Evolutionary conservation across 371 early-diverging fungal species (phyloP).

Genomic region (Fennellomyces sp.): DNA sequence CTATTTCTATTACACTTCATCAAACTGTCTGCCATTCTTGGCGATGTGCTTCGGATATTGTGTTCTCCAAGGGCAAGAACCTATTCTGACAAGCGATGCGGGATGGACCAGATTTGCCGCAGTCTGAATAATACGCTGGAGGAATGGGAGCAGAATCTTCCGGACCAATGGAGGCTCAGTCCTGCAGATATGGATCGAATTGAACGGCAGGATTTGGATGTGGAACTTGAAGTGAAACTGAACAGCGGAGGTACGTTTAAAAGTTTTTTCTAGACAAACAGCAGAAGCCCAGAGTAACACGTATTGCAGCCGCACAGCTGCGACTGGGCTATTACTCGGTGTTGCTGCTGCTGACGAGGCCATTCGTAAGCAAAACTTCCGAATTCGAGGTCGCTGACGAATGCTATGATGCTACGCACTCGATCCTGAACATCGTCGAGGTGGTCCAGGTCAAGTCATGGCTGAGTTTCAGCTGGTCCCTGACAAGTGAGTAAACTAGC

Average conservation of each 20-base stretch:
- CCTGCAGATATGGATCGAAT: constrained; percentile 21
- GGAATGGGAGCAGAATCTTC: constrained; percentile 31
- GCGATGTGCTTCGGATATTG: constrained; percentile 33
- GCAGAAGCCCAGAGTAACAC: neutral
- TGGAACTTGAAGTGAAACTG: constrained; percentile 22
- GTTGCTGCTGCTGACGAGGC: constrained; percentile 21
- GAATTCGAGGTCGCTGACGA: constrained; percentile 14
- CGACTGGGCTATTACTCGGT: constrained; percentile 25
- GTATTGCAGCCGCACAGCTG: constrained; percentile 27
- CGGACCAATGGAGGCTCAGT: constrained; percentile 19
- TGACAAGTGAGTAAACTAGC: constrained; percentile 26
- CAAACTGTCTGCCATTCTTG: constrained; percentile 34
- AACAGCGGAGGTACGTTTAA: constrained; percentile 32
- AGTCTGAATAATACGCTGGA: constrained; percentile 23
- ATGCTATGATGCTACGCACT: constrained; percentile 22
- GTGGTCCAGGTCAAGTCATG: constrained; percentile 16
- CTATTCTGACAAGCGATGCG: constrained; percentile 23
- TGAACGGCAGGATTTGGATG: constrained; percentile 9
- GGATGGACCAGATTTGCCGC: constrained; percentile 22
- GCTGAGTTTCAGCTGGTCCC: constrained; percentile 34
- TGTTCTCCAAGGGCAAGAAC: constrained; percentile 36
- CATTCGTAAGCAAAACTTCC: constrained; percentile 27
- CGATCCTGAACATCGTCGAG: constrained; percentile 20
- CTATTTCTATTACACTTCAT: constrained; percentile 21
- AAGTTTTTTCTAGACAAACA: neutral